Evolutionary conservation across 768 basidiomycete genomes (phyloP), one percentile per base, ranked within the genome.

Genomic region (Punctularia strigosozonata): DNA sequence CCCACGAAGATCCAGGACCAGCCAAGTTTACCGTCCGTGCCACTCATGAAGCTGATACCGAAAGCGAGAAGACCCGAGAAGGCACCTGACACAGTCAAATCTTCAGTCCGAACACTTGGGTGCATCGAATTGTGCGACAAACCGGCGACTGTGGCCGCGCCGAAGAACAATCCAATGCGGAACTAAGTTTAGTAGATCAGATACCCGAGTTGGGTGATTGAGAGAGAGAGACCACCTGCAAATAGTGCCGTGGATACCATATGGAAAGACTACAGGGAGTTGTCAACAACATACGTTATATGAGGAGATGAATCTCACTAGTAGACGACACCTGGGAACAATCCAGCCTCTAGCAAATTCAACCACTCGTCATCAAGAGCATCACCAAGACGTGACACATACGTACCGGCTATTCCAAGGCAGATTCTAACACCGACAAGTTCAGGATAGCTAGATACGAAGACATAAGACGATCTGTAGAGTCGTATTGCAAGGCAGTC

Each of bases 321-420:
- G 59, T 80, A 86, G 0, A 72, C 69, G 7, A 83, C 76, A 19
- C 80, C 80, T 8, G 82, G 80, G 54, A 79, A 84, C 7, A 82
- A 51, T 3, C 82, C 80, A 4, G 78, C 75, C 56, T 85, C 82
- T n/a, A n/a, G n/a, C n/a, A n/a, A n/a, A n/a, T n/a, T n/a, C n/a
- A n/a, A n/a, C n/a, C n/a, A n/a, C n/a, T n/a, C n/a, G n/a, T n/a
- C n/a, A n/a, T n/a, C n/a, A n/a, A n/a, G n/a, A n/a, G n/a, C n/a
- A n/a, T n/a, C n/a, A n/a, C n/a, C n/a, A n/a, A n/a, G n/a, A n/a
- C n/a, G n/a, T n/a, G n/a, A n/a, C n/a, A n/a, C n/a, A n/a, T n/a
- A n/a, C n/a, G n/a, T n/a, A n/a, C n/a, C n/a, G 0, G 77, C 69
- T 2, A 78, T 50, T 2, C 81, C 82, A 0, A 83, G 68, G 42